Percentiles rank a stretch among this genome's conserved stretches.
phyloP scores from a whole-genome alignment of 2,329 filamentous ascomycete genomes.

The Pezicula carpinea region DNA sequence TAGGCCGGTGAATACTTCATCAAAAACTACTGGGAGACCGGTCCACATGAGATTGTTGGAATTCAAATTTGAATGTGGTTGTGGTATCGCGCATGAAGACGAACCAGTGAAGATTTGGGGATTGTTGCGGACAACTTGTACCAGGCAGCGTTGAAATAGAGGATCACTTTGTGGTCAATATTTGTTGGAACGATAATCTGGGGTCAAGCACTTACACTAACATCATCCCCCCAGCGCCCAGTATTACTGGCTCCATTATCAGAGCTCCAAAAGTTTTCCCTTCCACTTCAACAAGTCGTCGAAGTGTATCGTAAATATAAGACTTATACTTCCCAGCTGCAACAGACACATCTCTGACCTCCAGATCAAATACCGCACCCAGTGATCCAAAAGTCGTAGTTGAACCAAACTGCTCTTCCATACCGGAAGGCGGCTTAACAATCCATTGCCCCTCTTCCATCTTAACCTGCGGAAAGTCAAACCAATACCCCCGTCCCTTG shows the following conservation, averaged over 20 bases:
- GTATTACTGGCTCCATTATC: slow-evolving; percentile 74
- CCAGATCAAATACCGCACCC: slow-evolving; percentile 55
- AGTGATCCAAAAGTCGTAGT: slow-evolving; percentile 34
- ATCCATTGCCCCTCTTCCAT: slow-evolving; percentile 64
- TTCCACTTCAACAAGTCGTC: slow-evolving; percentile 44
- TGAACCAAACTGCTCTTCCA: slow-evolving; percentile 13
- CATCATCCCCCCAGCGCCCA: slow-evolving; percentile 81
- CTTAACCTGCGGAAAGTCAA: slow-evolving; percentile 70
- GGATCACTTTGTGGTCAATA: slow-evolving; percentile 74
- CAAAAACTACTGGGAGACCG: slow-evolving; percentile 74
- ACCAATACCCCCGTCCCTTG: slow-evolving; percentile 72
- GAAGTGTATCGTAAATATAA: slow-evolving; percentile 53
- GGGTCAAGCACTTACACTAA: slow-evolving; percentile 54
- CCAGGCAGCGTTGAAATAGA: slow-evolving; percentile 70
- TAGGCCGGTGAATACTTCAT: slow-evolving; percentile 84
- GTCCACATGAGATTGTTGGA: slow-evolving; percentile 47
- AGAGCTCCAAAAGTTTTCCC: slow-evolving; percentile 70
- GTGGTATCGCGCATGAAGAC: slow-evolving; percentile 12
- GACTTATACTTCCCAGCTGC: slow-evolving; percentile 48
- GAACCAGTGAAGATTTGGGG: slow-evolving; percentile 29
- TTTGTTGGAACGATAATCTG: neutral
- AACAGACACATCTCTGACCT: slow-evolving; percentile 39
- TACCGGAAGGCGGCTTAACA: slow-evolving; percentile 33
- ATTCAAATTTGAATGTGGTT: neutral
- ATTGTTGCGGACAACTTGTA: slow-evolving; percentile 59